Base-by-base conservation (phyloP, 768 basidiomycete species). In the Ramaria sp. region DNA sequence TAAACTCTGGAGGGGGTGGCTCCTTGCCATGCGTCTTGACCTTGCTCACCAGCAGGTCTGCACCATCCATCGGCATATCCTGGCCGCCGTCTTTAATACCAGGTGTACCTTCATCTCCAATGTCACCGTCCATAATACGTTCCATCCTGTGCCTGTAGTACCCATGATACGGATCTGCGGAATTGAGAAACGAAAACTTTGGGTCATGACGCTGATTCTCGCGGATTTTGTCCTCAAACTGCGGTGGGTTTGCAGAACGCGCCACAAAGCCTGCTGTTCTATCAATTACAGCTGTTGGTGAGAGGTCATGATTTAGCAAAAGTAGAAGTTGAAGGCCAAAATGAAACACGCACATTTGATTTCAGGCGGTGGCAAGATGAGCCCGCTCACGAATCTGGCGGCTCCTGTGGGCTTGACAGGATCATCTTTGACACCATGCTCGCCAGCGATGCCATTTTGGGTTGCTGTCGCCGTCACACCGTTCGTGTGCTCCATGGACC, bases 101-200 rank as follows among this genome's bases (percentile, higher is more conserved):
- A 20, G 51, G 13, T 39, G 57, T 51, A n/a, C 50, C 62, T 13
- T 61, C 59, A 13, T 89, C 89, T 13, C 80, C 74, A 9, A 80
- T 66, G 65, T 90, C 87, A 19, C 91, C 92, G 7, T 81, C 81
- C 53, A 80, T 73, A 60, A 92, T 81, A 67, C 83, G 84, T 49
- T 92, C 90, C 73, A 95, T 82, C 67, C 88, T 83, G 75, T 94
- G 83, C 67, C 89, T 84, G 68, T 99, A 99, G 73, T 99, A 98
- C 59, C 90, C 90, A 84, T 98, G 91, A 75, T 96, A 99, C 62
- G 96, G 91, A 77, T 99, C 96, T 50, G 82, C 82, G 60, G 91
- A 86, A 75, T 95, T 95, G 70, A 99, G 81, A 77, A 99, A 99
- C 58, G 95, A 92, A 78, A 98, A 99, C 73, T 96, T 95, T 57